Conservation (phyloP, 345 rosid species). For the Orychophragmus violaceus region DNA sequence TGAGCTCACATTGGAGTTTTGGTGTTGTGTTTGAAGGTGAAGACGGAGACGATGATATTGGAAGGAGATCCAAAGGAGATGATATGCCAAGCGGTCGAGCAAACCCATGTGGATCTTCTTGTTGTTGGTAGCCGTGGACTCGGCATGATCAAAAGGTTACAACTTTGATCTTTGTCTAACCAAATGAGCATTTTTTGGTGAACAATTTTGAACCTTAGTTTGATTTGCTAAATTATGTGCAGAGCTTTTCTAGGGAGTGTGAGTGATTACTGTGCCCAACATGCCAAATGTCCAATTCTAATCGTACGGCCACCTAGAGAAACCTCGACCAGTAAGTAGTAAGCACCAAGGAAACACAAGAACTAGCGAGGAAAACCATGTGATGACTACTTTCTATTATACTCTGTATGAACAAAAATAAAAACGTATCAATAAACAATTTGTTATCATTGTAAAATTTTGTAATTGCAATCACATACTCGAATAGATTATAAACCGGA, state of each 20-base stretch:
- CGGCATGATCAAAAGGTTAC: conserved; percentile 68
- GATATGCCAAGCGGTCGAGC: conserved; percentile 70
- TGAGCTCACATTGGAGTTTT: neutral
- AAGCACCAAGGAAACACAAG: neutral
- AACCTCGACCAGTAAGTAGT: conserved; percentile 3
- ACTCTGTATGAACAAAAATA: neutral
- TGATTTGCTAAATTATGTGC: conserved; percentile 1
- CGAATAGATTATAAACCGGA: conserved; percentile 3
- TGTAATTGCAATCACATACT: neutral
- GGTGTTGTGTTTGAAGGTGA: conserved; percentile 35
- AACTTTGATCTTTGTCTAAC: neutral
- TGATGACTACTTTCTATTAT: neutral
- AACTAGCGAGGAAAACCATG: neutral
- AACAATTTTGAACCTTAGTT: neutral
- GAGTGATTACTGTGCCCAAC: conserved; percentile 70
- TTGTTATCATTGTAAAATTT: neutral
- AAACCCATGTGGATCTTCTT: conserved; percentile 56
- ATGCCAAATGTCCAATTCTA: conserved; percentile 59
- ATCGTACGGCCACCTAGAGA: conserved; percentile 57
- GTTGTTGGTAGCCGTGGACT: conserved; percentile 74
- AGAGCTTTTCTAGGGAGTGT: conserved; percentile 75
- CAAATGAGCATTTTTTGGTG: neutral
- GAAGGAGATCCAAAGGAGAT: conserved; percentile 75
- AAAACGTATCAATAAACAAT: neutral
- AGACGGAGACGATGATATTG: conserved; percentile 51